Percentiles rank a stretch among this genome's conserved stretches.
These are phyloP conservation scores for Perkinsus marinus DNA, from an alignment of 169 alveolate genomes.

Conservation along the genomic window DNA sequence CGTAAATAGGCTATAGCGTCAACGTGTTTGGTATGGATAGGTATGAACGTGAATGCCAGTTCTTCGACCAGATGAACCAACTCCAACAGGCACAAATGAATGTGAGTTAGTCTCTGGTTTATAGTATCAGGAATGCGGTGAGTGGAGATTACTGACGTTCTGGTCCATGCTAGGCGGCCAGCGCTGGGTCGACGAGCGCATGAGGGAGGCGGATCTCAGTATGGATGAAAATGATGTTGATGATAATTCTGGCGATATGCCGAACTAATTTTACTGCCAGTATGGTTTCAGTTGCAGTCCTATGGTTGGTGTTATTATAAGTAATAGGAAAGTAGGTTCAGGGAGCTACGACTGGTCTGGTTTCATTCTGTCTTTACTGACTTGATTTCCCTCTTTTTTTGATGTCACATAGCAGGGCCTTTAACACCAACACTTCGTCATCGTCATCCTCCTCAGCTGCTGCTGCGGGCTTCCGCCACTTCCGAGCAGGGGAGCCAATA, in stretches of 20 bases:
- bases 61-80: neutral
- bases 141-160: no score
- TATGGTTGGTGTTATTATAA: neutral
- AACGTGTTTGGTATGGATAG: neutral
- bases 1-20: neutral
- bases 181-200: neutral
- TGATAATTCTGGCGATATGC: neutral
- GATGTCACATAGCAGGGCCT: no score
- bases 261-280: neutral
- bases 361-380: no score
- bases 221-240: neutral
- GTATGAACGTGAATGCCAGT: neutral
- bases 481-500: neutral
- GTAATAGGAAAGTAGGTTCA: neutral
- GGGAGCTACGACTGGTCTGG: no score
- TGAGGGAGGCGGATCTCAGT: neutral
- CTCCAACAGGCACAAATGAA: neutral
- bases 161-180: no score
- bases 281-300: neutral
- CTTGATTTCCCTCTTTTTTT: no score
- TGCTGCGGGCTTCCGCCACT: neutral
- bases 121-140: no score
- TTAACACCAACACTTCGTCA: no score
- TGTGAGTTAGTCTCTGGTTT: neutral
- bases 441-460: no score